Conservation (phyloP, 306 rosid species). For the Prunus davidiana region DNA sequence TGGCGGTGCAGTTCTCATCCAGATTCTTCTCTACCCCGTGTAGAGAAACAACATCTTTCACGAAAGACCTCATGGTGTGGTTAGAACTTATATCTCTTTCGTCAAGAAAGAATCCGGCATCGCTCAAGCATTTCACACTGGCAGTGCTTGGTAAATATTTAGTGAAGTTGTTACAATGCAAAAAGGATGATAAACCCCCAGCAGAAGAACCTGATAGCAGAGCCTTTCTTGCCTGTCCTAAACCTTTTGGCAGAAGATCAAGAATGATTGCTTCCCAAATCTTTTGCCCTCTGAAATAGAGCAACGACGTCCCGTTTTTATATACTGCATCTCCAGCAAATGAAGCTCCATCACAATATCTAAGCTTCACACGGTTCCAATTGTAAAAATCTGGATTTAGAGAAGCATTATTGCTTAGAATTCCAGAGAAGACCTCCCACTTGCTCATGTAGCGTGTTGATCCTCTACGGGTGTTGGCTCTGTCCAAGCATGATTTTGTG, state of each 20-base stretch:
- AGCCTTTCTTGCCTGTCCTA: conserved; percentile 75
- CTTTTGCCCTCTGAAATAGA: conserved; percentile 90
- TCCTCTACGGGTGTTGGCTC: too few relatives aligned
- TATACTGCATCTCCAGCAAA: conserved; percentile 67
- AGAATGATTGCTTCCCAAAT: conserved; percentile 93
- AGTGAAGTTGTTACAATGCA: conserved; percentile 74
- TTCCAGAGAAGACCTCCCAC: too few relatives aligned
- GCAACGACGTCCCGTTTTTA: conserved; percentile 51
- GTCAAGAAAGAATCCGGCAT: conserved; percentile 95
- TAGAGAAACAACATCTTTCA: neutral
- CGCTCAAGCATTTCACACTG: conserved; percentile 83
- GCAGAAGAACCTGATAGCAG: conserved; percentile 97
- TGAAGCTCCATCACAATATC: conserved; percentile 97
- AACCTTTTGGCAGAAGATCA: conserved; percentile 83
- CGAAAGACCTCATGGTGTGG: neutral
- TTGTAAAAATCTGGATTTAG: conserved; percentile 69
- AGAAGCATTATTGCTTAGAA: too few relatives aligned
- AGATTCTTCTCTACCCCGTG: conserved; percentile 51
- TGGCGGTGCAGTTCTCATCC: conserved; percentile 50
- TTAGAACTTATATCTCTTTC: conserved; percentile 31
- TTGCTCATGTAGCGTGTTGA: too few relatives aligned
- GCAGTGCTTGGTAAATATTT: conserved; percentile 60
- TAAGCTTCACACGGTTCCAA: conserved; percentile 95
- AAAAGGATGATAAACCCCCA: conserved; percentile 88
- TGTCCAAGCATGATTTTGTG: too few relatives aligned